These are phyloP conservation scores for Ophiostoma perfectum DNA, from an alignment of 2,329 filamentous ascomycete genomes.

Conservation along the genomic window DNA sequence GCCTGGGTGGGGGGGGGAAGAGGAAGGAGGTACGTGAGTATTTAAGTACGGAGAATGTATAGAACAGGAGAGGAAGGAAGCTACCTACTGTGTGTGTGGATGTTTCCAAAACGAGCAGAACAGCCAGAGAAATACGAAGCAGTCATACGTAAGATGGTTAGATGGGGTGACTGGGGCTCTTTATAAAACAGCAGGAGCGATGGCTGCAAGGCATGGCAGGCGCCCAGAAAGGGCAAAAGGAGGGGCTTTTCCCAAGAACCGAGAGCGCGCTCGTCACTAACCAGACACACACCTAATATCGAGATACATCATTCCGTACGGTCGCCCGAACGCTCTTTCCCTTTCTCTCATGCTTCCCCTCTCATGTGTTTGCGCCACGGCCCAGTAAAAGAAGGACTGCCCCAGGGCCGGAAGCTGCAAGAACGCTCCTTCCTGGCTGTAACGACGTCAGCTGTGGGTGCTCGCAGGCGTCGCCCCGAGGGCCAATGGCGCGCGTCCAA, in stretches of 20 bases:
- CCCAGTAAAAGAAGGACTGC: conserved; percentile 16
- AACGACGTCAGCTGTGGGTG: conserved; percentile 12
- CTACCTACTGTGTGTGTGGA: conserved; percentile 1
- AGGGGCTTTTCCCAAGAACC: conserved; percentile 18
- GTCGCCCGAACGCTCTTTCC: not conserved
- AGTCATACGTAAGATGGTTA: too few species aligned
- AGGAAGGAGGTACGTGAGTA: not conserved
- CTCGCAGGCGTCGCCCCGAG: conserved; percentile 5
- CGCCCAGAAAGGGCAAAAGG: conserved; percentile 13
- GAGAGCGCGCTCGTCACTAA: not conserved
- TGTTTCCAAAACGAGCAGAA: conserved; percentile 11
- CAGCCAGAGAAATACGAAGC: not conserved
- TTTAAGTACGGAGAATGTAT: conserved; percentile 8
- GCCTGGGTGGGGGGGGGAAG: conserved; percentile 16
- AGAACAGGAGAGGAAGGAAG: not conserved
- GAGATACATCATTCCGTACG: not conserved
- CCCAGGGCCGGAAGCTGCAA: conserved; percentile 16
- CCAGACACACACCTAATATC: conserved; percentile 5
- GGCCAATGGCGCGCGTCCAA: conserved; percentile 14
- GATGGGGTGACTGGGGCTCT: conserved; percentile 6
- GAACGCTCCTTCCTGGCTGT: conserved; percentile 3
- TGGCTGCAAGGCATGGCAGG: not conserved
- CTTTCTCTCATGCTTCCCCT: conserved; percentile 3
- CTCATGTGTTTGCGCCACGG: not conserved
- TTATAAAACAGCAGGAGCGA: conserved; percentile 10